Evolutionary conservation across 148 eudicot species (phyloP).

Genomic region (Drosera capensis): DNA sequence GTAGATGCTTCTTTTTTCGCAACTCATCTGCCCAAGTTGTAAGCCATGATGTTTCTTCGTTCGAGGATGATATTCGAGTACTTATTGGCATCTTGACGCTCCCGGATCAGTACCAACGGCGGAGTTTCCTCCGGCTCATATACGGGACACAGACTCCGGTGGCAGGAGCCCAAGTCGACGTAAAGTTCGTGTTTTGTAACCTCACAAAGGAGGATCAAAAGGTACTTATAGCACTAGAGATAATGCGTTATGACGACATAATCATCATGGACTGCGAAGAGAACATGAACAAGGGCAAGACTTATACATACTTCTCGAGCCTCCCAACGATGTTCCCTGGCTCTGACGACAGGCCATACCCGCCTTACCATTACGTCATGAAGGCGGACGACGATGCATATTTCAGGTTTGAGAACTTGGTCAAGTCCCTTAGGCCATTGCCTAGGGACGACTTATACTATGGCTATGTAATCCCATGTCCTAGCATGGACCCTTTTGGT

Average conservation of each 20-base stretch:
- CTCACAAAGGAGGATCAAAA: constrained; percentile 79
- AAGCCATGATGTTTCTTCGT: neutral
- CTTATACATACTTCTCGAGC: constrained; percentile 73
- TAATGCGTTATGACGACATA: constrained; percentile 64
- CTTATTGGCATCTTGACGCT: constrained; percentile 70
- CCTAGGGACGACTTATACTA: constrained; percentile 79
- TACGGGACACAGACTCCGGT: constrained; percentile 49
- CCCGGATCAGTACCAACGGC: constrained; percentile 68
- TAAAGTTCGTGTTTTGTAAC: constrained; percentile 81
- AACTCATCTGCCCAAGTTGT: constrained; percentile 18
- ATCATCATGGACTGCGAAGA: constrained; percentile 69
- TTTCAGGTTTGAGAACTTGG: constrained; percentile 46
- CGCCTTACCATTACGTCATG: constrained; percentile 74
- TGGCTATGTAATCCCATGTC: constrained; percentile 80
- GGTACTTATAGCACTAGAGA: constrained; percentile 65
- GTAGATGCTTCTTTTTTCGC: constrained; percentile 31
- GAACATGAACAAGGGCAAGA: constrained; percentile 88
- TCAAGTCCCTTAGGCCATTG: constrained; percentile 49
- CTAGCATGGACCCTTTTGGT: constrained; percentile 72
- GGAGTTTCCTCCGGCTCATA: constrained; percentile 69
- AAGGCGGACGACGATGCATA: constrained; percentile 81
- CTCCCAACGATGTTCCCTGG: constrained; percentile 40
- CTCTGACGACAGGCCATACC: constrained; percentile 15
- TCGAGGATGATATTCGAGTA: constrained; percentile 30
- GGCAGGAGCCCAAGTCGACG: constrained; percentile 39